Percentiles rank a stretch among this genome's conserved stretches.
Conservation (phyloP, 2,329 filamentous ascomycete species). For the Endocalyx cinctus region DNA sequence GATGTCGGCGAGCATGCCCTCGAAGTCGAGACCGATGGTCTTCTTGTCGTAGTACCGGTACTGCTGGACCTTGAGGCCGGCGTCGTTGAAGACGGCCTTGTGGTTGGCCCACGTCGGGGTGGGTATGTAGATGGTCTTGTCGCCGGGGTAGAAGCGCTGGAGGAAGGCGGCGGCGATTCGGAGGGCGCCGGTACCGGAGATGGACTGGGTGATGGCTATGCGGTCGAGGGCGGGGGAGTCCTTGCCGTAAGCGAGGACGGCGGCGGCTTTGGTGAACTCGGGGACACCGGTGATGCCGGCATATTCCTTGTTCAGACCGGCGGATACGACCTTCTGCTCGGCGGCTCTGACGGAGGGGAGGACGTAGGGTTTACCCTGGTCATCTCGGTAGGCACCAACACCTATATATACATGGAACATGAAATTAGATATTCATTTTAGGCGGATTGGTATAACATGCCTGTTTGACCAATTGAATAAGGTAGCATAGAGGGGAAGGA, state of each 20-base stretch:
- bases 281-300: slow-evolving; percentile 95
- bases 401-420: slow-evolving; percentile 42
- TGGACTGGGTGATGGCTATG: slow-evolving; percentile 91
- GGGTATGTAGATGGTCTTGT: slow-evolving; percentile 95
- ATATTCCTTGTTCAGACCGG: slow-evolving; percentile 91
- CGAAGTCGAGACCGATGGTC: slow-evolving; percentile 96
- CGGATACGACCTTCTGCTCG: slow-evolving; percentile 77
- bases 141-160: slow-evolving; percentile 81
- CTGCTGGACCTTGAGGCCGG: slow-evolving; percentile 83
- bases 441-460: slow-evolving; percentile 10
- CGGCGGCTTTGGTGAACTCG: slow-evolving; percentile 88
- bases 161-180: slow-evolving; percentile 94
- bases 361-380: slow-evolving; percentile 96
- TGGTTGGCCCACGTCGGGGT: slow-evolving; percentile 98
- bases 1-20: slow-evolving; percentile 86
- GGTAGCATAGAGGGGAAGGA: slow-evolving; percentile 3
- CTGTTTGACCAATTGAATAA: not conserved
- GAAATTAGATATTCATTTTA: slow-evolving; percentile 6
- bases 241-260: slow-evolving; percentile 82
- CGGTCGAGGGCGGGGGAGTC: slow-evolving; percentile 73
- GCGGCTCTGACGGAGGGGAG: slow-evolving; percentile 88
- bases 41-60: slow-evolving; percentile 99
- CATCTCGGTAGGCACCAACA: slow-evolving; percentile 97
- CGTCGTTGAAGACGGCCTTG: slow-evolving; percentile 91
- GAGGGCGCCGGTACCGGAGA: slow-evolving; percentile 94